Percentiles rank a stretch among this genome's conserved stretches.
Evolutionary conservation across 2,329 filamentous ascomycete species (phyloP).

Genomic region (Lachnellula subtilissima): DNA sequence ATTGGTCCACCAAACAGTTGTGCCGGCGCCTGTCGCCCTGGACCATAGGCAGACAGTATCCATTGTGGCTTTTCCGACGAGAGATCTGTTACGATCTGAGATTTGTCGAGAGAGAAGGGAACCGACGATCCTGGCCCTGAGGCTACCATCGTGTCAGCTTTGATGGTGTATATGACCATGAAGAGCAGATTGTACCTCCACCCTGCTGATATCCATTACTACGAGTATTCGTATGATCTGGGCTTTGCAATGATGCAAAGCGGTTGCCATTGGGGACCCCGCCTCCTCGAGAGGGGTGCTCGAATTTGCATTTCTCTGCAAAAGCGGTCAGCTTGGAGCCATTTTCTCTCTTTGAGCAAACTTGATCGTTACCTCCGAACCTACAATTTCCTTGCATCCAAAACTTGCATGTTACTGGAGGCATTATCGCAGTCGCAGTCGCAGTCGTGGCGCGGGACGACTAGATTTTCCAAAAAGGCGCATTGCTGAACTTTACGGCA

Average conservation of each 20-base stretch:
- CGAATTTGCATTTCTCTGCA: slow-evolving; percentile 53
- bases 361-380: slow-evolving; percentile 32
- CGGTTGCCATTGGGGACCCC: slow-evolving; percentile 6
- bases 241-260: slow-evolving; percentile 28
- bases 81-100: slow-evolving; percentile 62
- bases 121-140: not conserved
- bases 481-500: slow-evolving; percentile 6
- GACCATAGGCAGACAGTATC: slow-evolving; percentile 82
- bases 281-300: slow-evolving; percentile 41
- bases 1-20: slow-evolving; percentile 77
- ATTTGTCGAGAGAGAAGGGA: slow-evolving; percentile 32
- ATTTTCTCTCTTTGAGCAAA: not conserved
- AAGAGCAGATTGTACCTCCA: slow-evolving; percentile 10
- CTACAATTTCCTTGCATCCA: slow-evolving; percentile 62
- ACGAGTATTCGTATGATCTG: slow-evolving; percentile 15
- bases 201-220: slow-evolving; percentile 19
- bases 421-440: slow-evolving; percentile 11
- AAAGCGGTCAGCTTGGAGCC: slow-evolving; percentile 14
- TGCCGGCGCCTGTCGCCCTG: slow-evolving; percentile 68
- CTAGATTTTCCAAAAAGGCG: slow-evolving; percentile 2
- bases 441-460: not conserved
- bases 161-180: not conserved
- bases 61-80: slow-evolving; percentile 70
- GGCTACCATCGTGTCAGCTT: slow-evolving; percentile 6
- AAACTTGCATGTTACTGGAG: slow-evolving; percentile 47